Base-by-base conservation (phyloP, 331 rosid species). In the Saraca asoca region DNA sequence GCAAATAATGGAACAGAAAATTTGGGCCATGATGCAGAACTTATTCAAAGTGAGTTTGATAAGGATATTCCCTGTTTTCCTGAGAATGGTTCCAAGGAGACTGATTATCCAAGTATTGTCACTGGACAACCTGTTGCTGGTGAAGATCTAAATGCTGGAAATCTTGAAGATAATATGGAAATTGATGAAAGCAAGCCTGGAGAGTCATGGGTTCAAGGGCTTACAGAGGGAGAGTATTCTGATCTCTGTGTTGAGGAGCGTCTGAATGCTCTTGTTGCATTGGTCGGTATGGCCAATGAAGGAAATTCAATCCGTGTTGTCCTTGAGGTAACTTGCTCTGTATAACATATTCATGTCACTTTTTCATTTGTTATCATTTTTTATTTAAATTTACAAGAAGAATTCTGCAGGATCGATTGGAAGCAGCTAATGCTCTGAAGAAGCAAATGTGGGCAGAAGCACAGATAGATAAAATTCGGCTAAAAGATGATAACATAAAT, bases 371-470 rank as follows among this genome's bases (percentile, higher is more conserved):
- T 8, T 73, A 12, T 34, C 17, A 12, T 29, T 35, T 19, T 72
- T 9, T 52, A 34, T 78, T 61, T 14, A 62, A 65, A 75, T 71
- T 83, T 81, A 86, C 71, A 13, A 63, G 18, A 59, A 13, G 15
- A 41, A 43, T 62, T 75, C 68, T 66, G 66, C 85, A 94, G 99
- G 97, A 90, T 76, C 99, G 99, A 13, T 67, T 94, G 90, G 99
- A 94, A 82, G 91, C 95, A 62, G 95, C 99, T 60, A 94, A 88
- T 85, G 86, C 97, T 64, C 83, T 94, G 73, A 90, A 94, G 88
- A 94, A 94, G 88, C 97, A 90, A 83, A 90, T 94, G 99, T 94
- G 91, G 97, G 92, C 96, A 15, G 99, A 94, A 66, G 97, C 99
- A 24, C 97, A 90, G 85, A 83, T 90, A 73, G 97, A 94, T 64